These are phyloP conservation scores for Elaphomyces granulatus DNA, from an alignment of 495 filamentous ascomycete genomes.

Conservation along the genomic window DNA sequence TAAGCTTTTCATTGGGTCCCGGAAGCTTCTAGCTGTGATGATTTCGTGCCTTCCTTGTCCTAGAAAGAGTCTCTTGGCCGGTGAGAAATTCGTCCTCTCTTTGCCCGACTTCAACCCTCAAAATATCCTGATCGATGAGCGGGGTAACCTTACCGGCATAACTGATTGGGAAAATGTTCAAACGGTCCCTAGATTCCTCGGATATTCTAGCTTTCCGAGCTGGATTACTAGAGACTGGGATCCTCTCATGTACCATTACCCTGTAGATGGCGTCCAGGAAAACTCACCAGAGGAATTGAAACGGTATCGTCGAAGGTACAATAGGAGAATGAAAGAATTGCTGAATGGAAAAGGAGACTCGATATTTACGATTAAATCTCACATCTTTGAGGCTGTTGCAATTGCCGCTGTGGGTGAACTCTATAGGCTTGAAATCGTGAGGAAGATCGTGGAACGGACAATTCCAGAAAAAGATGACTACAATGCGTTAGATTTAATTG, in stretches of 20 bases:
- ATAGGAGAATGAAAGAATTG: too few species aligned
- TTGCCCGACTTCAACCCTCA: constrained; percentile 25
- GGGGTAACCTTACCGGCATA: constrained; percentile 24
- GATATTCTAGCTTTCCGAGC: constrained; percentile 14
- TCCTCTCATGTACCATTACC: constrained; percentile 17
- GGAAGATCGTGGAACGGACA: too few species aligned
- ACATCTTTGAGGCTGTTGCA: too few species aligned
- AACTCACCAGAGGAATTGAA: constrained; percentile 9
- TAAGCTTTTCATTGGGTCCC: constrained; percentile 7
- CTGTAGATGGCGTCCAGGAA: constrained; percentile 15
- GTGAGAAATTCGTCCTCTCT: constrained; percentile 18
- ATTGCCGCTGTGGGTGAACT: too few species aligned
- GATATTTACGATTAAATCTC: too few species aligned
- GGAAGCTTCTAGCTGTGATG: constrained; percentile 12
- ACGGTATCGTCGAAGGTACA: constrained; percentile 7
- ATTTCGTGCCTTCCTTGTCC: constrained; percentile 11
- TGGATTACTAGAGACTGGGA: constrained; percentile 28
- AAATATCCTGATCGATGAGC: constrained; percentile 21
- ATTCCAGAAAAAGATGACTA: too few species aligned
- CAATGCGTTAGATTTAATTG: too few species aligned
- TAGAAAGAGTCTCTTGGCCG: too few species aligned
- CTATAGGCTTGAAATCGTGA: too few species aligned
- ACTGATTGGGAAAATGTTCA: constrained; percentile 31
- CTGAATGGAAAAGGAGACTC: too few species aligned
- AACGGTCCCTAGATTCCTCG: constrained; percentile 16